Evolutionary conservation across 495 filamentous ascomycete species (phyloP), one percentile per base, ranked within the genome.

Genomic region (Trichocladium uniseriatum): DNA sequence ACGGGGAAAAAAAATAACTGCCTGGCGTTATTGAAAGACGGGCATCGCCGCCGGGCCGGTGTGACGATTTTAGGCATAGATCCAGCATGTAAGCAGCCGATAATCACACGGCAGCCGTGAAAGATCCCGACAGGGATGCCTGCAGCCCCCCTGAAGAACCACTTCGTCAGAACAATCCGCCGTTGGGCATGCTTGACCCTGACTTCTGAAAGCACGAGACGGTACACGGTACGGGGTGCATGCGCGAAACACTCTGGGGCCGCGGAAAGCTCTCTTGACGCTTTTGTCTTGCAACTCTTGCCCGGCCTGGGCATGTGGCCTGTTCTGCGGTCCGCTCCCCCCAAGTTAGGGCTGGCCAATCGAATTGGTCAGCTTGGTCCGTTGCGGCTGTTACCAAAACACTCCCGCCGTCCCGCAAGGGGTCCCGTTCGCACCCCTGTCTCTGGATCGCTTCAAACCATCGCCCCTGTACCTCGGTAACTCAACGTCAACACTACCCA

Each of bases 341-440:
- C 35, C 48, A 38, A 56, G 42, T 50, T 53, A 53, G 52, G 55
- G 57, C 57, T 53, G 53, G 52, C 62, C 62, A 65, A 65, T 65
- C 18, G 38, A 35, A 34, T 38, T 21, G 32, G 11, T 31, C 18
- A 59, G 19, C 34, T 15, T 21, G 45, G 34, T 48, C 44, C 38
- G 32, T 51, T 63, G 60, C 56, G 60, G 62, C 62, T 65, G 60
- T 54, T 54, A 40, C 54, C 48, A 44, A 52, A 52, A 58, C 55
- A 52, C 29, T 53, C 57, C 61, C 54, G 59, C 43, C 36, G 47
- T 64, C 61, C 61, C 62, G 57, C 49, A 45, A 55, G 39, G 9
- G 53, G 52, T 41, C 55, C 47, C 55, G 48, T 52, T 55, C 52
- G n/a, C 24, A 64, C 37, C 62, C 62, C 59, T 60, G 62, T 54